phyloP scores from a whole-genome alignment of 2,329 filamentous ascomycete genomes.

The Stagonosporopsis rhizophila region DNA sequence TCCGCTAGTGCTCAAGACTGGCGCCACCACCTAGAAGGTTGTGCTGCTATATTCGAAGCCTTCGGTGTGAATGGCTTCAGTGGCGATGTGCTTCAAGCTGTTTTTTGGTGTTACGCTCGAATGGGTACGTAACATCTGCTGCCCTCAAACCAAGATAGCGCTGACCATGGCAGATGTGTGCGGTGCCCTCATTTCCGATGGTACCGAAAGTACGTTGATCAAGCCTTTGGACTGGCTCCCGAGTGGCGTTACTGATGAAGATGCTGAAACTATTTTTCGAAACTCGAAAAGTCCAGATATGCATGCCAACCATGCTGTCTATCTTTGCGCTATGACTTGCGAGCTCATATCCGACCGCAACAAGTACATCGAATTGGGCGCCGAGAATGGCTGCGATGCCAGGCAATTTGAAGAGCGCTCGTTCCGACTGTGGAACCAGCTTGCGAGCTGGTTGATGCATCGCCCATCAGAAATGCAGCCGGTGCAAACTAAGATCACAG shows the following conservation, averaged over 20 bases:
- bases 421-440: conserved; percentile 58
- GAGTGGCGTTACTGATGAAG: conserved; percentile 26
- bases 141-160: background rate
- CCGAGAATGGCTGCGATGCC: conserved; percentile 54
- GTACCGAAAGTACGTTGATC: conserved; percentile 57
- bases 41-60: conserved; percentile 59
- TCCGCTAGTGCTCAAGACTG: conserved; percentile 53
- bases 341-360: conserved; percentile 60
- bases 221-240: conserved; percentile 57
- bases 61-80: conserved; percentile 61
- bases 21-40: conserved; percentile 61
- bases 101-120: conserved; percentile 64
- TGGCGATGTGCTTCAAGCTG: conserved; percentile 58
- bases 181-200: conserved; percentile 60
- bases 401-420: conserved; percentile 55
- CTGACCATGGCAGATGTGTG: conserved; percentile 52
- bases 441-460: conserved; percentile 58
- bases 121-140: conserved; percentile 51
- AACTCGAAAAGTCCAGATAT: conserved; percentile 50
- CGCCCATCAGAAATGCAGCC: conserved; percentile 58
- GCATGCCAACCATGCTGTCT: conserved; percentile 62
- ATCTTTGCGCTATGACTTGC: conserved; percentile 56
- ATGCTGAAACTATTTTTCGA: conserved; percentile 46
- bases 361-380: conserved; percentile 57
- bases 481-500: conserved; percentile 52